These are phyloP conservation scores for Spatholobus suberectus DNA, from an alignment of 306 rosid species.

Conservation along the genomic window DNA sequence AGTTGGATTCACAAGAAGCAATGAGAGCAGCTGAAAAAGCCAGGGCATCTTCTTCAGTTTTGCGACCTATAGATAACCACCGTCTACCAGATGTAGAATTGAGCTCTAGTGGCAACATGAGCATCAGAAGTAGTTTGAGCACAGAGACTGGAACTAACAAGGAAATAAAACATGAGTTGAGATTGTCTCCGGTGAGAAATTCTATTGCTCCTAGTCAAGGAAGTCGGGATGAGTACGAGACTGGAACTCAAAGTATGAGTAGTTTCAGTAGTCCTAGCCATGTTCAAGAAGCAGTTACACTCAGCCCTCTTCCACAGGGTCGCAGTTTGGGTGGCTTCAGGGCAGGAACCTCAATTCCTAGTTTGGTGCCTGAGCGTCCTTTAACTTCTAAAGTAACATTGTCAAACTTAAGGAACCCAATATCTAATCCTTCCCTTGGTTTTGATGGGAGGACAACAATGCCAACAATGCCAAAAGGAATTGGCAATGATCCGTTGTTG, in stretches of 20 bases:
- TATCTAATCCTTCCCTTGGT: conserved; percentile 56
- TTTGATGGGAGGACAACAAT: conserved; percentile 71
- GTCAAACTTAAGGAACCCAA: conserved; percentile 57
- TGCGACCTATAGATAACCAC: conserved; percentile 78
- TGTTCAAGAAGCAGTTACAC: conserved; percentile 83
- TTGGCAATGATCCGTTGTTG: conserved; percentile 61
- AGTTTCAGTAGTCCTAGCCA: conserved; percentile 98
- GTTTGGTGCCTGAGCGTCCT: conserved; percentile 67
- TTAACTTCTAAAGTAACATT: conserved; percentile 61
- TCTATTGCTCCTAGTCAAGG: conserved; percentile 89
- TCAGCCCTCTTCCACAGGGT: conserved; percentile 88
- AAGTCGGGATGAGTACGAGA: conserved; percentile 89
- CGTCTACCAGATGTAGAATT: conserved; percentile 66
- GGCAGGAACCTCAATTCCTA: conserved; percentile 61
- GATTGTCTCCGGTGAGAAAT: conserved; percentile 73
- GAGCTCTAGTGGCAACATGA: conserved; percentile 89
- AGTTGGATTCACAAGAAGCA: conserved; percentile 86
- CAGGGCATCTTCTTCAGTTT: conserved; percentile 97
- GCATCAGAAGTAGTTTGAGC: conserved; percentile 93
- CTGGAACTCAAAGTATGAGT: conserved; percentile 94
- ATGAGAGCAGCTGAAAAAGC: conserved; percentile 93
- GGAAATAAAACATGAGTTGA: conserved; percentile 68
- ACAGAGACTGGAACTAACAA: conserved; percentile 70
- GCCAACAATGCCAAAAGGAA: conserved; percentile 60
- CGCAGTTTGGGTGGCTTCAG: conserved; percentile 67